Conservation (phyloP, 352 stramenopile genomes). For the Phytophthora nicotianae region DNA sequence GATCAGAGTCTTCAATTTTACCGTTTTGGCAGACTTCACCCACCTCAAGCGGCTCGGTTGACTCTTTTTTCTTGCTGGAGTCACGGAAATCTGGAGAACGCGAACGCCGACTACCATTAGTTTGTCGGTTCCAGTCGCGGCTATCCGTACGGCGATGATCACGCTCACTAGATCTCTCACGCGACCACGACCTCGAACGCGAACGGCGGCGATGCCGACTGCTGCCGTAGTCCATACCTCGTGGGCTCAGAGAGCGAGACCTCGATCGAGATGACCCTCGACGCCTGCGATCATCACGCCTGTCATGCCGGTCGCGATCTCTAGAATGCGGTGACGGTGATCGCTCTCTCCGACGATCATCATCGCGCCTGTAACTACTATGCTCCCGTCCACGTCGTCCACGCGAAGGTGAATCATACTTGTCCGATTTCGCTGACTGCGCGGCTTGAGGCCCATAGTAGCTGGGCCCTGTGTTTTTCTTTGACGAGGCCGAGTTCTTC, state of each 20-base stretch:
- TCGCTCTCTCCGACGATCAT: conserved; percentile 26
- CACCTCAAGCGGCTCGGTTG: conserved; percentile 9
- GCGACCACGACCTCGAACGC: conserved; percentile 31
- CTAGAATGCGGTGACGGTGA: conserved; percentile 30
- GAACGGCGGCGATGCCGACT: conserved; percentile 23
- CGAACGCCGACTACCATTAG: conserved; percentile 11
- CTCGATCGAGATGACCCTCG: conserved; percentile 40
- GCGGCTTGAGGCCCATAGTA: conserved; percentile 43
- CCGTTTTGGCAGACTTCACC: conserved; percentile 25
- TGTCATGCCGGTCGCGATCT: conserved; percentile 19
- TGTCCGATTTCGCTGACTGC: conserved; percentile 17
- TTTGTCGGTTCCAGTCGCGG: conserved; percentile 23
- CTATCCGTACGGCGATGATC: conserved; percentile 16
- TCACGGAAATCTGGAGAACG: conserved; percentile 12
- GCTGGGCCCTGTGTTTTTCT: conserved; percentile 30
- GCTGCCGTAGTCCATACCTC: conserved; percentile 25
- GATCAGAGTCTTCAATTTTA: conserved; percentile 16
- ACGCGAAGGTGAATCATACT: conserved; percentile 25
- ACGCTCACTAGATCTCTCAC: conserved; percentile 30
- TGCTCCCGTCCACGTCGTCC: conserved; percentile 14
- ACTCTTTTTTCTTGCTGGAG: conserved; percentile 19
- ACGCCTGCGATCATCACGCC: conserved; percentile 29
- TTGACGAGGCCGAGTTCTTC: conserved; percentile 17
- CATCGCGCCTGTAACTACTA: conserved; percentile 19
- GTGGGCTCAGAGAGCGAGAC: conserved; percentile 36